phyloP scores from a whole-genome alignment of 257 asterid species.

The Catharanthus roseus region DNA sequence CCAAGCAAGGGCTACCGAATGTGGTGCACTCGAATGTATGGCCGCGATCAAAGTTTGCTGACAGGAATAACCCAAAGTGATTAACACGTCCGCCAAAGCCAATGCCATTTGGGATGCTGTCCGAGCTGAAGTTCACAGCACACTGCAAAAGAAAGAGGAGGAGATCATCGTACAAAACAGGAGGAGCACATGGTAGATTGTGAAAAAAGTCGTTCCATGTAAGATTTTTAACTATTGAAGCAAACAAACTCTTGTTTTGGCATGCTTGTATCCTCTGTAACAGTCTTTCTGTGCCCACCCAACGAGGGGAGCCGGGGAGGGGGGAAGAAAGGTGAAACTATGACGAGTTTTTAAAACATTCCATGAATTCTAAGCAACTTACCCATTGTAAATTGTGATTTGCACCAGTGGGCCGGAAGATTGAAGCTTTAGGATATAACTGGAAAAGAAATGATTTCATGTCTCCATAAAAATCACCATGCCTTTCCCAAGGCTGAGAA shows the following conservation, averaged over 20 bases:
- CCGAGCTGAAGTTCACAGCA: conserved; percentile 83
- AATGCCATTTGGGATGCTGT: conserved; percentile 90
- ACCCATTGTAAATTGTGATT: conserved; percentile 92
- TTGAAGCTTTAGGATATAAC: conserved; percentile 70
- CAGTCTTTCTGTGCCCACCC: no score
- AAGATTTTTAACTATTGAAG: neutral
- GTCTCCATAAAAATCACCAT: conserved; percentile 78
- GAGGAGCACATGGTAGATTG: neutral
- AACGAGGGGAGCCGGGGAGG: no score
- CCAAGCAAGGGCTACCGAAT: conserved; percentile 71
- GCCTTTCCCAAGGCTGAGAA: conserved; percentile 95
- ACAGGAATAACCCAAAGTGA: conserved; percentile 73
- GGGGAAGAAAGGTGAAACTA: neutral
- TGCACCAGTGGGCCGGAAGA: conserved; percentile 82
- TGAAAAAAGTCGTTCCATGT: neutral
- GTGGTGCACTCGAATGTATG: conserved; percentile 73
- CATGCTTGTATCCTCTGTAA: no score
- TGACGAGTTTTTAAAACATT: neutral
- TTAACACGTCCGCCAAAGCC: conserved; percentile 77
- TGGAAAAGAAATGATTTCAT: conserved; percentile 82
- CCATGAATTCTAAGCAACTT: conserved; percentile 16
- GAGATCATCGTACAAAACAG: neutral
- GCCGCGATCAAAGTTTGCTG: conserved; percentile 81
- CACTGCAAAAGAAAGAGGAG: conserved; percentile 48
- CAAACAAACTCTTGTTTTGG: no score